These are phyloP conservation scores for Starmerella asiatica DNA, from an alignment of 805 yeast genomes.

Conservation along the genomic window DNA sequence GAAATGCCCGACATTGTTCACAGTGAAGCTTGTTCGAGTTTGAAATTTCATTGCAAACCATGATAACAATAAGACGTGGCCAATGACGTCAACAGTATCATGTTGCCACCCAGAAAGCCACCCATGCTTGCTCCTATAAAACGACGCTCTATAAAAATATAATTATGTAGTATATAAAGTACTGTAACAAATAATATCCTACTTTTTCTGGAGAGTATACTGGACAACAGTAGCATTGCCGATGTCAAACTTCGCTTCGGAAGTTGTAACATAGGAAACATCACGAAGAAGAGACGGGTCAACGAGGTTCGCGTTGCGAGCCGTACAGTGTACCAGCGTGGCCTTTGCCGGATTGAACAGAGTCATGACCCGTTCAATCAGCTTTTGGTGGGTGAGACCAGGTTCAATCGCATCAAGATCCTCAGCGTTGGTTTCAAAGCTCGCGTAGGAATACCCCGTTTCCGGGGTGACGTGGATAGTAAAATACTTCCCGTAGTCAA, in stretches of 20 bases:
- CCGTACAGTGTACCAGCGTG: conserved; percentile 35
- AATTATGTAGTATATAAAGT: not conserved
- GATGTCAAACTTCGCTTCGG: conserved; percentile 16
- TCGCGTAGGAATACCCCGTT: conserved; percentile 86
- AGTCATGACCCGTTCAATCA: conserved; percentile 44
- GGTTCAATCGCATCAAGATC: conserved; percentile 27
- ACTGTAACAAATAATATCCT: not conserved
- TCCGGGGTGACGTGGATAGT: conserved; percentile 94
- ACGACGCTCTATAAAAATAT: not conserved
- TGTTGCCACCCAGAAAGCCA: too few species aligned
- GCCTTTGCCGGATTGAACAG: conserved; percentile 68
- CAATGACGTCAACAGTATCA: too few species aligned
- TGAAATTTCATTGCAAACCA: too few species aligned
- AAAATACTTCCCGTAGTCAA: conserved; percentile 46
- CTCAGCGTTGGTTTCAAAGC: conserved; percentile 81
- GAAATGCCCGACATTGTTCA: conserved; percentile 11
- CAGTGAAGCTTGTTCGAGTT: not conserved
- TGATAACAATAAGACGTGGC: too few species aligned
- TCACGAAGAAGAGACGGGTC: conserved; percentile 2
- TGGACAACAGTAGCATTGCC: conserved; percentile 10
- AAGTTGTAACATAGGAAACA: conserved; percentile 13
- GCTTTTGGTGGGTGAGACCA: conserved; percentile 35
- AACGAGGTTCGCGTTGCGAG: not conserved
- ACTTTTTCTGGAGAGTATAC: not conserved
- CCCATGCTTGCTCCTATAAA: too few species aligned